Evolutionary conservation across 2,329 filamentous ascomycete genomes (phyloP), one percentile per base, ranked within the genome.

Genomic region (Monilinia aucupariae): DNA sequence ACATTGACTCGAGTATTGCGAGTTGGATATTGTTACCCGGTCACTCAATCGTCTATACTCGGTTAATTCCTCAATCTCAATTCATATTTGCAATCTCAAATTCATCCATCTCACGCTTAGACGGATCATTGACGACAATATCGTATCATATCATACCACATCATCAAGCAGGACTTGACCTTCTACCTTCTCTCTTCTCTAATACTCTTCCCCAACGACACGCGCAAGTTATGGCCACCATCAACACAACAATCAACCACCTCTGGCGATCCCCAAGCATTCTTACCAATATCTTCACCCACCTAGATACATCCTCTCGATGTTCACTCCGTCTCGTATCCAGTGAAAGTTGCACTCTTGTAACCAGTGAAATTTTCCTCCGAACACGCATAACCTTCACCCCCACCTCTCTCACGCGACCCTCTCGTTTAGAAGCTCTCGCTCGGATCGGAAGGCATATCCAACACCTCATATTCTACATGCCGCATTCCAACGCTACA

Each of bases 361-460:
- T 88, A 71, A 90, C 88, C 69, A 85, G 84, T 72, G 78, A 80
- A 62, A 81, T 91, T 70, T 92, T 92, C 78, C 77, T 84, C 68
- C 82, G 87, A 75, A 80, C 88, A 73, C 81, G 84, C 72, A 75
- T 91, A 72, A 89, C 84, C 69, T 92, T 92, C 77, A 84, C 84
- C 37, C 79, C 90, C 58, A 88, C 82, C 71, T 87, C 87, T 64
- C 92, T 96, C 73, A 92, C 89, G 59, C 87, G 86, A 70, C 84
- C 87, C 41, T 82, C 85, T 66, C 84, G 89, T 25, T 80, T 94
- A 68, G 85, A 88, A 65, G 90, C 91, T 30, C 80, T 96, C 63
- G 83, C 86, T 64, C 82, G 89, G 65, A 86, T 96, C 70, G 92
- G 91, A 63, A 86, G 86, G 68, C 85, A 93, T 75, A 83, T 96